Base-by-base conservation (phyloP, 2,329 filamentous ascomycete species). In the Aspergillus sp. region DNA sequence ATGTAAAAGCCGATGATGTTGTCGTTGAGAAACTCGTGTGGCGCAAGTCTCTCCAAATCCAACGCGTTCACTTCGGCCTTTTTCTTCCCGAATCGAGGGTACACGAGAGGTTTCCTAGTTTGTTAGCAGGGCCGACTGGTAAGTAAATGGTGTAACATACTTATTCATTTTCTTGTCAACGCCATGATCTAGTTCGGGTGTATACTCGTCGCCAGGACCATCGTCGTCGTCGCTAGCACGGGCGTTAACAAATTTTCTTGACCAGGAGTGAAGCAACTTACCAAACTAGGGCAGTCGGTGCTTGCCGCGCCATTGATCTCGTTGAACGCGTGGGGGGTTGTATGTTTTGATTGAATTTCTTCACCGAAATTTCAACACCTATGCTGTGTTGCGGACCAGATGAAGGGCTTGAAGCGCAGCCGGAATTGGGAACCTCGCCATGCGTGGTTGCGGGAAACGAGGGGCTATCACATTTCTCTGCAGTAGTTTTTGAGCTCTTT, bases 1-100 rank as follows among this genome's bases (percentile, higher is more conserved):
- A 96, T 80, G 69, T 96, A 96, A 70, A 97, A 97, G 51, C 85
- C 87, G 64, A 99, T 90, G 27, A 99, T 78, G 68, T 91, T 96
- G 76, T 99, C 95, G 70, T 99, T 99, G 44, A 99, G 76, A 58
- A 90, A 96, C 65, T 96, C 85, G 12, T 87, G 90, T 62, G 96
- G 90, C 59, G 96, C 88, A 3, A 99, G 82, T 43, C 91, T 83
- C 19, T 82, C 77, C 35, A 98, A 69, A 62, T 81, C 78, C 25
- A 74, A 68, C 19, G 70, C 72, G 41, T 73, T 73, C 6, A 81
- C 77, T 57, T 77, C 77, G 9, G 76, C 77, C 57, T 75, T 78
- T 59, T 76, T 79, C 64, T 78, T 79, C 8, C 78, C 79, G n/a
- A 64, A 65, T 40, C 68, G 71, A 2, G 78, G 78, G 60, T 79